Percentiles rank a stretch among this genome's conserved stretches.
These are phyloP conservation scores for Nakazawaea wyomingensis DNA, from an alignment of 805 yeast genomes.

Conservation along the genomic window DNA sequence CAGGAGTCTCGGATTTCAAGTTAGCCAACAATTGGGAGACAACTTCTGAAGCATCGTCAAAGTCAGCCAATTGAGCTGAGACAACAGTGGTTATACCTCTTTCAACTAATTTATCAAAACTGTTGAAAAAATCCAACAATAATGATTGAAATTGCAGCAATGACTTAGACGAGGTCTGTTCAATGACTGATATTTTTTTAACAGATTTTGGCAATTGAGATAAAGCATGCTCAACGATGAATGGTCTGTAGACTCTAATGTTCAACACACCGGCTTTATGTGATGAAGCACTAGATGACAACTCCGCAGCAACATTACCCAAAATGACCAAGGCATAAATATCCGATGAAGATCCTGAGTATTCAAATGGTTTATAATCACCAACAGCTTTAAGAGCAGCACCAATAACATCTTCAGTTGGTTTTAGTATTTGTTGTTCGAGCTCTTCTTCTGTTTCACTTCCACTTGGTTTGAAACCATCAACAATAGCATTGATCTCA, in stretches of 20 bases:
- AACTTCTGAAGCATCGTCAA: slow-evolving; percentile 35
- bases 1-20: slow-evolving; percentile 46
- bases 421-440: slow-evolving; percentile 14
- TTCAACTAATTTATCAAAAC: slow-evolving; percentile 40
- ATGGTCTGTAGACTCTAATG: slow-evolving; percentile 70
- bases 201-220: slow-evolving; percentile 48
- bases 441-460: slow-evolving; percentile 13
- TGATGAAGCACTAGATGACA: slow-evolving; percentile 34
- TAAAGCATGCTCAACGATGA: slow-evolving; percentile 48
- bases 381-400: slow-evolving; percentile 26
- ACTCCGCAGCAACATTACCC: slow-evolving; percentile 48
- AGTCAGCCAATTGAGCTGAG: slow-evolving; percentile 46
- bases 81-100: slow-evolving; percentile 51
- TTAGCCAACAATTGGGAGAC: slow-evolving; percentile 47
- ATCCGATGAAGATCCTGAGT: slow-evolving; percentile 35
- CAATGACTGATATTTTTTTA: slow-evolving; percentile 54
- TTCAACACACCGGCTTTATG: slow-evolving; percentile 44
- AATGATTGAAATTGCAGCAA: slow-evolving; percentile 34
- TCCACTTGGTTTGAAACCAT: slow-evolving; percentile 14
- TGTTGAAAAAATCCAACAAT: slow-evolving; percentile 68
- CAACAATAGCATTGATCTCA: slow-evolving; percentile 10
- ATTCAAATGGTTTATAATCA: slow-evolving; percentile 35
- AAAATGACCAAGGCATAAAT: slow-evolving; percentile 53
- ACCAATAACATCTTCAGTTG: slow-evolving; percentile 25
- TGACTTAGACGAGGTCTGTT: slow-evolving; percentile 46